Percentiles rank a stretch among this genome's conserved stretches.
phyloP scores from a whole-genome alignment of 768 basidiomycete species.

The Boletus rubropictus region DNA sequence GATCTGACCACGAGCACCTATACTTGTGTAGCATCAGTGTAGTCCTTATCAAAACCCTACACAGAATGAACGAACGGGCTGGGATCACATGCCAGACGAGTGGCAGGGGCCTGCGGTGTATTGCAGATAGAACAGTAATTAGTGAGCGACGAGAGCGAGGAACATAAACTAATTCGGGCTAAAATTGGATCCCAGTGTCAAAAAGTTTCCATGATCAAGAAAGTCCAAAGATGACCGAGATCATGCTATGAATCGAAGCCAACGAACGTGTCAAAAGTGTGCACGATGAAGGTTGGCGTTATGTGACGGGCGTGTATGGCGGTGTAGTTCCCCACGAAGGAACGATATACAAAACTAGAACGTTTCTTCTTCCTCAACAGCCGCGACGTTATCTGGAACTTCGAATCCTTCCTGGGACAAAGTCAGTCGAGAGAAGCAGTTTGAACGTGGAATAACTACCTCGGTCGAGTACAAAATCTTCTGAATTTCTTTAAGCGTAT shows the following conservation, averaged over 20 bases:
- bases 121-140: slow-evolving; percentile 26
- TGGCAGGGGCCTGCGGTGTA: slow-evolving; percentile 18
- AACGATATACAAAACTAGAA: slow-evolving; percentile 38
- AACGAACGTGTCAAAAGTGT: slow-evolving; percentile 16
- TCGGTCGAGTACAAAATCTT: slow-evolving; percentile 93
- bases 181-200: not conserved
- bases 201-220: slow-evolving; percentile 9
- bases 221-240: slow-evolving; percentile 4
- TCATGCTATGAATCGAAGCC: slow-evolving; percentile 10
- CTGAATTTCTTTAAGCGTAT: slow-evolving; percentile 72
- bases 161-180: slow-evolving; percentile 19
- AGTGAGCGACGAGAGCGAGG: slow-evolving; percentile 15
- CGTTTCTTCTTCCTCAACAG: slow-evolving; percentile 77
- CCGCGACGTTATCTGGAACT: slow-evolving; percentile 59
- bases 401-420: slow-evolving; percentile 80
- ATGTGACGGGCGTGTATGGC: slow-evolving; percentile 5
- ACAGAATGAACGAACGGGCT: slow-evolving; percentile 1
- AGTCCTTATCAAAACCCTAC: slow-evolving; percentile 21
- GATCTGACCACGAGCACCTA: slow-evolving; percentile 15
- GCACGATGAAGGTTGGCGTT: slow-evolving; percentile 3
- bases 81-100: not conserved
- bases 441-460: slow-evolving; percentile 42
- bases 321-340: slow-evolving; percentile 5
- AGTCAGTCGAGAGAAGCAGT: slow-evolving; percentile 6
- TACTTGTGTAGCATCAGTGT: slow-evolving; percentile 25